Evolutionary conservation across 176 grass and related monocot genomes (phyloP).

Genomic region (Tuctoria greenei): DNA sequence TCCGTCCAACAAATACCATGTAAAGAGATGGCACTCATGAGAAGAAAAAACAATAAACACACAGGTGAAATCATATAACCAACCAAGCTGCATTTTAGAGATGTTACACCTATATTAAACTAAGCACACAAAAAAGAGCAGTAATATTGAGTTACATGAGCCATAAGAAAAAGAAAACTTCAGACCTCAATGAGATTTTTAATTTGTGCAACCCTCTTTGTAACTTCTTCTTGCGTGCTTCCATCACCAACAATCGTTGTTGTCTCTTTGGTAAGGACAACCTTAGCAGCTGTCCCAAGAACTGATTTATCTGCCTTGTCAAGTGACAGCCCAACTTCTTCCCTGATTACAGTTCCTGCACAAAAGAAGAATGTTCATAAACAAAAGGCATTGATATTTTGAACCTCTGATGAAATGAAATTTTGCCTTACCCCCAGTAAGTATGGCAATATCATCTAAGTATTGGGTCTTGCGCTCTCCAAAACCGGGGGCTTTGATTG

Average conservation of each 20-base stretch:
- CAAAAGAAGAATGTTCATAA: neutral
- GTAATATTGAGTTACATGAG: neutral
- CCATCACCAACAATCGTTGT: constrained; percentile 97
- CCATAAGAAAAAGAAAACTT: neutral
- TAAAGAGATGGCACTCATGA: neutral
- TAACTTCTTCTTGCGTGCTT: constrained; percentile 86
- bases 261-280: constrained; percentile 85
- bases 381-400: constrained; percentile 5
- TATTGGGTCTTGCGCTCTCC: constrained; percentile 92
- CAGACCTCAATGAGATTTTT: constrained; percentile 87
- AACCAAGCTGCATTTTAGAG: neutral
- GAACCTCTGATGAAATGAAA: neutral
- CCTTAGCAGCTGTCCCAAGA: constrained; percentile 80
- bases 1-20: neutral
- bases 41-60: neutral
- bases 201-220: constrained; percentile 89
- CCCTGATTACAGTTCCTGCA: constrained; percentile 91
- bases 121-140: neutral
- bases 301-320: constrained; percentile 88
- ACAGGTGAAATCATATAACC: neutral
- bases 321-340: constrained; percentile 86
- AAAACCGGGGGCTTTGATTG: constrained; percentile 96
- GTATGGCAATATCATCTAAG: constrained; percentile 94
- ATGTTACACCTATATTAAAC: neutral
- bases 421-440: constrained; percentile 67